These are phyloP conservation scores for Backusella parvicylindrica DNA, from an alignment of 192 early-diverging fungal species.

Conservation along the genomic window DNA sequence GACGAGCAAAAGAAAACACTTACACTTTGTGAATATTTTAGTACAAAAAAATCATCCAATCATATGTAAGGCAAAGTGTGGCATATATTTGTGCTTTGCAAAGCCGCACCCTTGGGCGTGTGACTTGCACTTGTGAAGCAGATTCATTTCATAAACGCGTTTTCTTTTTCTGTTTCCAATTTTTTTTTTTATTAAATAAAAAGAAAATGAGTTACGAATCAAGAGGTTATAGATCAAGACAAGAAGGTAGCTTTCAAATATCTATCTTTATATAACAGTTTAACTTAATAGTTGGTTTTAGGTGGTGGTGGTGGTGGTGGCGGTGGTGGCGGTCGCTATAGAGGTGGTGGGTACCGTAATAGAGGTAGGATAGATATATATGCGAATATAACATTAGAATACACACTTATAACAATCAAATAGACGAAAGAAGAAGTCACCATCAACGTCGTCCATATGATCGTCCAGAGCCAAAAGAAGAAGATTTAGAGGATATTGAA, in stretches of 20 bases:
- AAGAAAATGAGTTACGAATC: slow-evolving; percentile 12
- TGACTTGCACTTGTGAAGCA: background rate
- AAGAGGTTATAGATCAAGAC: slow-evolving; percentile 17
- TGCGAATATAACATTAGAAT: too few relatives aligned
- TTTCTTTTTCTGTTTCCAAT: background rate
- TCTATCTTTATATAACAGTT: background rate
- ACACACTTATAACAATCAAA: too few relatives aligned
- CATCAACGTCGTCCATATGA: slow-evolving; percentile 21
- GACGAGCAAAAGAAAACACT: too few relatives aligned
- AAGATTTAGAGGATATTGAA: slow-evolving; percentile 61
- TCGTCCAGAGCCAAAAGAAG: slow-evolving; percentile 10
- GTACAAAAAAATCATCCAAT: too few relatives aligned
- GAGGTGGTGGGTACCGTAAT: background rate
- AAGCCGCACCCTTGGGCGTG: background rate
- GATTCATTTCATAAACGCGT: background rate
- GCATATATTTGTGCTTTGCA: too few relatives aligned
- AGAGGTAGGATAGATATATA: background rate
- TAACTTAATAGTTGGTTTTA: background rate
- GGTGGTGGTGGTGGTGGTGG: background rate
- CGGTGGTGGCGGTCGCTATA: slow-evolving; percentile 6
- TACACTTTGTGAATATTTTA: too few relatives aligned
- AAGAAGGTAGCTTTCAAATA: background rate
- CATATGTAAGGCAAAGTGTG: too few relatives aligned
- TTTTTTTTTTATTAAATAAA: background rate
- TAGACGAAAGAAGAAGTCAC: slow-evolving; percentile 14